A percentile compares a stretch with the other conserved stretches of the same genome.
phyloP scores from a whole-genome alignment of 192 early-diverging fungal species.

The Neocallimastix lanati region DNA sequence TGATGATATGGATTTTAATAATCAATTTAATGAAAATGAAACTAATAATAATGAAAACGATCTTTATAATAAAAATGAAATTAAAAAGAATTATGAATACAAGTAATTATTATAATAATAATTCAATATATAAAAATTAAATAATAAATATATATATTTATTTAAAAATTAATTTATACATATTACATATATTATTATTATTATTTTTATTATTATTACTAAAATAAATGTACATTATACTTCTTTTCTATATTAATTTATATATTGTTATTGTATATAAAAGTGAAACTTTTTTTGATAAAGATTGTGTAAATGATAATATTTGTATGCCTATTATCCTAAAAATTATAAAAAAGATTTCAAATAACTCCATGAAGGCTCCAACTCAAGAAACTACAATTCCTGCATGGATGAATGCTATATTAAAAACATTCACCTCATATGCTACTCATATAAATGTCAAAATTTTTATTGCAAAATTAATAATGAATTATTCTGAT shows the following conservation, averaged over 20 bases:
- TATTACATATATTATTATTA: too few relatives aligned
- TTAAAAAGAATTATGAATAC: not conserved
- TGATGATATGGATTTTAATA: slow-evolving; percentile 23
- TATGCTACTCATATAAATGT: slow-evolving; percentile 32
- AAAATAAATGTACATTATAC: too few relatives aligned
- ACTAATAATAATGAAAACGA: not conserved
- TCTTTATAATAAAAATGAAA: not conserved
- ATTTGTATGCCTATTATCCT: not conserved
- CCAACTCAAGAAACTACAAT: not conserved
- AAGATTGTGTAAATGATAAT: not conserved
- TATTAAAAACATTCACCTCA: not conserved
- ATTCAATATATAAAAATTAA: too few relatives aligned
- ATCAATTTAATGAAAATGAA: not conserved
- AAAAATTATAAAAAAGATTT: not conserved
- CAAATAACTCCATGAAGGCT: not conserved
- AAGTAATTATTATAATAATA: not conserved
- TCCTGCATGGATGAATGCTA: not conserved
- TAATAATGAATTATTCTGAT: slow-evolving; percentile 41
- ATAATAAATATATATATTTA: too few relatives aligned
- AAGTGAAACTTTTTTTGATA: not conserved
- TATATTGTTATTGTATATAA: too few relatives aligned
- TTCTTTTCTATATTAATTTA: too few relatives aligned
- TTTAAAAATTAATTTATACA: too few relatives aligned
- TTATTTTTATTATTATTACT: too few relatives aligned
- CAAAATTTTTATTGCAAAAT: slow-evolving; percentile 38